Conservation (phyloP, 257 asterid species). For the Nicotiana obtusifolia region DNA sequence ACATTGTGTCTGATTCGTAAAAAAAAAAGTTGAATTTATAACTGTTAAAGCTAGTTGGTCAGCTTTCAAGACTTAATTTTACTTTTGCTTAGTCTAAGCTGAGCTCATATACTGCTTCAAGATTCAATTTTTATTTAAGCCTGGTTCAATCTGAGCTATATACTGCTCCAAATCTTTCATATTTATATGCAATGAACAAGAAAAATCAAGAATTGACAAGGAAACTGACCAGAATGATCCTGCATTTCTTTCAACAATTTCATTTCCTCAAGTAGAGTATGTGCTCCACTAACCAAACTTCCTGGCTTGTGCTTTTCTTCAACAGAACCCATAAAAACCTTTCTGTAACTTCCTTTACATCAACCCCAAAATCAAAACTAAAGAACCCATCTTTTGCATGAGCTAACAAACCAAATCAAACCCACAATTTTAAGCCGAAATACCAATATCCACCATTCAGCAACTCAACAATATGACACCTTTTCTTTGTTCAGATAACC, state of each 20-base stretch:
- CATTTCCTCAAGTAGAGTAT: constrained; percentile 67
- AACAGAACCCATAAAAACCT: constrained; percentile 43
- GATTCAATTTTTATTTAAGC: neutral
- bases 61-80: neutral
- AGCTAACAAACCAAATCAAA: constrained; percentile 7
- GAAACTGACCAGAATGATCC: constrained; percentile 56
- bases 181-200: neutral
- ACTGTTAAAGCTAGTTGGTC: neutral
- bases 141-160: neutral
- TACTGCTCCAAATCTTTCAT: neutral
- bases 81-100: neutral
- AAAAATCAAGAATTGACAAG: neutral
- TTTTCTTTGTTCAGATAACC: constrained; percentile 8
- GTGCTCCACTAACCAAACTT: constrained; percentile 48
- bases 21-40: too few species aligned
- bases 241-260: constrained; percentile 79
- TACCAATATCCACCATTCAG: neutral
- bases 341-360: constrained; percentile 14
- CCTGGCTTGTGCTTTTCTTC: constrained; percentile 56
- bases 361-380: constrained; percentile 19
- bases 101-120: neutral
- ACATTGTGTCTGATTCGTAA: neutral
- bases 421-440: neutral
- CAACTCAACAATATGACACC: constrained; percentile 16
- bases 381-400: constrained; percentile 28